Base-by-base conservation (phyloP, 2,329 filamentous ascomycete species). In the Aspergillus fumigatiaffinis region DNA sequence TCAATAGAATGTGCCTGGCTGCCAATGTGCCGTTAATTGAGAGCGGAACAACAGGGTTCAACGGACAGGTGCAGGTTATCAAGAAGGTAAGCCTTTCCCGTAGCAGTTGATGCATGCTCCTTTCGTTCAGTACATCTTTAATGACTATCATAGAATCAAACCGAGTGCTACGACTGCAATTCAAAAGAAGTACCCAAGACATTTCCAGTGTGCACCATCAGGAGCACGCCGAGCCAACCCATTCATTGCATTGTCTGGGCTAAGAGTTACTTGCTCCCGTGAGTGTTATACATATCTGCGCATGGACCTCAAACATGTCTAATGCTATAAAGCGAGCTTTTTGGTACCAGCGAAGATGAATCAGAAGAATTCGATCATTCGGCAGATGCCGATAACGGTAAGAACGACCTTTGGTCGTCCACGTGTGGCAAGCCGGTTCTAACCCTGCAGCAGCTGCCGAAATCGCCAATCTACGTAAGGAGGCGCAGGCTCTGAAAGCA, bases 171-270 rank as follows among this genome's bases (percentile, higher is more conserved):
- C 74, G 94, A 99, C 71, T 99, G 94, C 78, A 89, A 87, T 14
- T 84, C 87, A 2, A 99, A 99, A 74, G 89, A 93, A 59, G 86
- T 89, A 1, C 93, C 93, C 5, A 97, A 96, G 73, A 89, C 89
- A 1, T 97, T 95, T 69, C 92, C 94, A 1, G 92, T 97, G 46
- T 99, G 94, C 78, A 99, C 94, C 1, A 97, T 99, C 67, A 86
- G 94, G 72, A 97, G 91, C 73, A 99, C 92, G 0, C 94, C 94
- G 0, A 96, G 90, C 63, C 93, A 97, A 68, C 91, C 93, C 0
- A 97, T 99, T 47, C 94, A 99, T 76, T 97, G 94, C 77, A 99
- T 99, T 60, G 93, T 99, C 2, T 99, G 94, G 94, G 93, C 85
- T 21, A 99, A 97, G 77, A 96, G 92, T 72, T 99, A 97, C 73